phyloP scores from a whole-genome alignment of 257 asterid genomes.

The Schizonepeta tenuifolia region DNA sequence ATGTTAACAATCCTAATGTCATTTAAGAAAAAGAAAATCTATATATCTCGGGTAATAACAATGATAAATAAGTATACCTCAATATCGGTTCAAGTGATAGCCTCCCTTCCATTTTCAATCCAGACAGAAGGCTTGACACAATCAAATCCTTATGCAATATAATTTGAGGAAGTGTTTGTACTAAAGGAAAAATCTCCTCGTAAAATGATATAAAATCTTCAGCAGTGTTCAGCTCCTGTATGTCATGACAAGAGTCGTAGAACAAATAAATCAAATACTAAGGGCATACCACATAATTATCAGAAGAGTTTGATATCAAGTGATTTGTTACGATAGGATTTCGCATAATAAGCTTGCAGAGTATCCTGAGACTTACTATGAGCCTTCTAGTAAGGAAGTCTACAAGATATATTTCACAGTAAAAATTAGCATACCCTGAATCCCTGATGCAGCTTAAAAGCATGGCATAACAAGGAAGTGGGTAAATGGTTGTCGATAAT shows the following conservation, averaged over 20 bases:
- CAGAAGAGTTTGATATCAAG: neutral
- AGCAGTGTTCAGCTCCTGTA: constrained; percentile 94
- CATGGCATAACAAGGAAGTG: neutral
- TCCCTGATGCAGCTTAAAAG: neutral
- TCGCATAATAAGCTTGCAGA: too few species aligned
- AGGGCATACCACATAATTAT: neutral
- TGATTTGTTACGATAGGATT: neutral
- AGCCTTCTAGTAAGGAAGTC: neutral
- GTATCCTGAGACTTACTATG: neutral
- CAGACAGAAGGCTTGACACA: constrained; percentile 55
- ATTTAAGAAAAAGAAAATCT: constrained; percentile 10
- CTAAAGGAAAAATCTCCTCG: constrained; percentile 80
- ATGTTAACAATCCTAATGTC: constrained; percentile 12
- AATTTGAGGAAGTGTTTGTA: constrained; percentile 90
- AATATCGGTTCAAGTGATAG: constrained; percentile 82
- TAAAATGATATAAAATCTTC: constrained; percentile 87
- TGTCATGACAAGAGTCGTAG: constrained; percentile 20
- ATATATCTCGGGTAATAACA: neutral
- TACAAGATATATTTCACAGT: neutral
- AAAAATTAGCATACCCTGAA: neutral
- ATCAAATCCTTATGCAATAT: constrained; percentile 79
- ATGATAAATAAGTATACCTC: constrained; percentile 51
- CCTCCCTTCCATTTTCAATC: constrained; percentile 73
- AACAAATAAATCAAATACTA: constrained; percentile 13
- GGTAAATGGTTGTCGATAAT: neutral